These are phyloP conservation scores for Hygrophoropsis aurantiaca DNA, from an alignment of 768 basidiomycete species.

Conservation along the genomic window DNA sequence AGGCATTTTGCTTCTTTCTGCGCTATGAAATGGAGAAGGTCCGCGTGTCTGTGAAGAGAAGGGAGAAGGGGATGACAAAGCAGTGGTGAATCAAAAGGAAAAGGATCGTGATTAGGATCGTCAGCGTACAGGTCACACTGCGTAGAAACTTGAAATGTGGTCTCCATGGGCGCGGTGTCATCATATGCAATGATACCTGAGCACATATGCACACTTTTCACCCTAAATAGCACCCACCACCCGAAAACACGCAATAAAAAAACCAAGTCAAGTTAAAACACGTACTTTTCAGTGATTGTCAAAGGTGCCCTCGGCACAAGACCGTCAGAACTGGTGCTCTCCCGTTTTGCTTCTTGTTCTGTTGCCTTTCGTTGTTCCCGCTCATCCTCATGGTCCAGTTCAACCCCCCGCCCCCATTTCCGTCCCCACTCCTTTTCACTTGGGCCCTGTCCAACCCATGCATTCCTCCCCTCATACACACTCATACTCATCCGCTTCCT, in stretches of 20 bases:
- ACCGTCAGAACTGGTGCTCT: too few species aligned
- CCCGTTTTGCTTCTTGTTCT: too few species aligned
- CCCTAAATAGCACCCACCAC: too few species aligned
- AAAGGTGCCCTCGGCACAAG: slow-evolving; percentile 36
- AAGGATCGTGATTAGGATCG: too few species aligned
- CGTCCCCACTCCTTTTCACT: too few species aligned
- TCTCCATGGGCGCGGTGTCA: too few species aligned
- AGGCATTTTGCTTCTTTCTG: slow-evolving; percentile 85
- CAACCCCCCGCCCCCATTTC: too few species aligned
- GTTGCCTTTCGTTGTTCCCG: too few species aligned
- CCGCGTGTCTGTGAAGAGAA: slow-evolving; percentile 60
- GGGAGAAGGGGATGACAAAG: not conserved
- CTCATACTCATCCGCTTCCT: slow-evolving; percentile 21
- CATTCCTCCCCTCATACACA: slow-evolving; percentile 16
- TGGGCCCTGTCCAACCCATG: slow-evolving; percentile 3
- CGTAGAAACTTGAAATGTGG: too few species aligned
- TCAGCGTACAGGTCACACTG: too few species aligned
- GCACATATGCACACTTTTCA: too few species aligned
- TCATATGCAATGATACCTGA: not conserved
- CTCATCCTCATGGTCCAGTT: too few species aligned
- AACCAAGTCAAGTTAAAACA: slow-evolving; percentile 10
- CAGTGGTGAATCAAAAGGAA: not conserved
- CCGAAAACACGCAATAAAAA: not conserved
- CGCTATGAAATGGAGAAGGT: slow-evolving; percentile 80
- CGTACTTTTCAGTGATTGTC: slow-evolving; percentile 75